These are phyloP conservation scores for Lentinula sp. DNA, from an alignment of 768 basidiomycete species.

Conservation along the genomic window DNA sequence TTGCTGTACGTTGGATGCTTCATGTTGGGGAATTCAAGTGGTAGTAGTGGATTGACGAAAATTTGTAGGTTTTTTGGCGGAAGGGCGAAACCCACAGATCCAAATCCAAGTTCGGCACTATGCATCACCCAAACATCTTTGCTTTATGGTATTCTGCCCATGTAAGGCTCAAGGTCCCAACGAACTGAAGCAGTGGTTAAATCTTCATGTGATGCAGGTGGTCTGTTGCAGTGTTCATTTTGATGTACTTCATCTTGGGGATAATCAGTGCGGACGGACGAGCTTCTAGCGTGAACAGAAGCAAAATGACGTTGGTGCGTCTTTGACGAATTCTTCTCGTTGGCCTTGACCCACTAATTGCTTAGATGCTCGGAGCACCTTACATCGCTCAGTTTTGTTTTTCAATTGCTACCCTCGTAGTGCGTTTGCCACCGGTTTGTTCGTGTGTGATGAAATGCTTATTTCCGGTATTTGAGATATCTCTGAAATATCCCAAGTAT, in stretches of 20 bases:
- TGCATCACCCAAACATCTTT: slow-evolving; percentile 41
- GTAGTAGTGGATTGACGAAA: neutral
- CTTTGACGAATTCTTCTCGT: neutral
- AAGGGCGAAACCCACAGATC: slow-evolving; percentile 22
- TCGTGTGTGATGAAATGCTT: neutral
- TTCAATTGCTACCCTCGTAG: slow-evolving; percentile 22
- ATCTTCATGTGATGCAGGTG: slow-evolving; percentile 18
- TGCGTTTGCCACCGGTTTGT: slow-evolving; percentile 8
- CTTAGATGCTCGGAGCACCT: slow-evolving; percentile 28
- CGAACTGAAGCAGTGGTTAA: neutral
- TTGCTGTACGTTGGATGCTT: slow-evolving; percentile 30
- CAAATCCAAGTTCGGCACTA: slow-evolving; percentile 28
- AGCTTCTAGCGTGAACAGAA: slow-evolving; percentile 9
- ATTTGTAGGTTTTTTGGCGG: slow-evolving; percentile 33
- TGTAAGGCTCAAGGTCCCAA: slow-evolving; percentile 18
- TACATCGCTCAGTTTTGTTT: slow-evolving; percentile 25
- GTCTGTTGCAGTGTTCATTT: slow-evolving; percentile 29
- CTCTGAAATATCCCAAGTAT: slow-evolving; percentile 17
- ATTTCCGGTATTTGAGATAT: slow-evolving; percentile 8
- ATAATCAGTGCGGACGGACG: slow-evolving; percentile 15
- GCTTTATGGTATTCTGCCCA: slow-evolving; percentile 32
- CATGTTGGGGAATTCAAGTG: neutral
- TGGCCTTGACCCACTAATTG: neutral
- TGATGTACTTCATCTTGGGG: slow-evolving; percentile 25
- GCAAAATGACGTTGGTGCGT: slow-evolving; percentile 20